Evolutionary conservation across 164 flowering plant species (phyloP).

Genomic region (Annona cherimola): DNA sequence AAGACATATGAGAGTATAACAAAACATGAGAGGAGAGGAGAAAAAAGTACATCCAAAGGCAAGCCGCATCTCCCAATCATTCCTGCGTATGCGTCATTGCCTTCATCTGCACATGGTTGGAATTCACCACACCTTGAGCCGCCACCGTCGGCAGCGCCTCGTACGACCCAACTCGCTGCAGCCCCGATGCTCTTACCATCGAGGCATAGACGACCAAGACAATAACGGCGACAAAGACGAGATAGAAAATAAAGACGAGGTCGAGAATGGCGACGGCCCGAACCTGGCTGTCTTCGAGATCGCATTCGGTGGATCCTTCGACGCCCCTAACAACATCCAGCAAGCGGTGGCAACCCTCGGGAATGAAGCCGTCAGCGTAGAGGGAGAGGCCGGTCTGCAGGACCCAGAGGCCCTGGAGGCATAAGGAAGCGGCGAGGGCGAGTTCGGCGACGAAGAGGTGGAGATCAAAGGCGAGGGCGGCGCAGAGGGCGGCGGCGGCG

Average conservation of each 20-base stretch:
- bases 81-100: slow-evolving; percentile 27
- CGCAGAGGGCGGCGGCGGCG: slow-evolving; percentile 38
- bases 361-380: slow-evolving; percentile 83
- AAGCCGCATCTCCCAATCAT: slow-evolving; percentile 6
- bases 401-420: slow-evolving; percentile 80
- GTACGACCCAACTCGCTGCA: slow-evolving; percentile 59
- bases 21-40: background rate
- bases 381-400: slow-evolving; percentile 79
- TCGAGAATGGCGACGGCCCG: slow-evolving; percentile 83
- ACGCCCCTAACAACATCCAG: slow-evolving; percentile 78
- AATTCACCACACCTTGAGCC: slow-evolving; percentile 11
- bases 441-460: slow-evolving; percentile 60
- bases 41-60: too few species aligned
- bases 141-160: slow-evolving; percentile 57
- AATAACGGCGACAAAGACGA: slow-evolving; percentile 55
- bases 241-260: slow-evolving; percentile 51
- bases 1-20: background rate
- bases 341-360: slow-evolving; percentile 83
- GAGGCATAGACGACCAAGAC: slow-evolving; percentile 43
- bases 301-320: slow-evolving; percentile 92
- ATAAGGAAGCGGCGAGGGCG: slow-evolving; percentile 48
- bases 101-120: slow-evolving; percentile 63
- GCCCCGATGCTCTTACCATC: slow-evolving; percentile 49
- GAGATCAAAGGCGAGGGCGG: slow-evolving; percentile 48
- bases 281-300: slow-evolving; percentile 67